Evolutionary conservation across 129 eudicot genomes (phyloP).

Genomic region (Rutidosis leptorrhynchoides): DNA sequence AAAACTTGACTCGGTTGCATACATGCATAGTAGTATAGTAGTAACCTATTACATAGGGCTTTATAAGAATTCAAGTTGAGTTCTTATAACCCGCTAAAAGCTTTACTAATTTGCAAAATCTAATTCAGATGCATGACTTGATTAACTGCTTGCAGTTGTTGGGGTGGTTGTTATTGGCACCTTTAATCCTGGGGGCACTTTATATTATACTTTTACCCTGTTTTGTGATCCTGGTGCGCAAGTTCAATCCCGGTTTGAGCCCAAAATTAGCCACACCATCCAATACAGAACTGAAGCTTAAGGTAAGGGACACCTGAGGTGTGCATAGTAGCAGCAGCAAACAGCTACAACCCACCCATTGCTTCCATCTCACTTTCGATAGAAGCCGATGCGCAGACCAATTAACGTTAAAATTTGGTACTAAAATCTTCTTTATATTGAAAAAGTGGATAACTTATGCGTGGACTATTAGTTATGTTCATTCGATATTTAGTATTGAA

Average conservation of each 20-base stretch:
- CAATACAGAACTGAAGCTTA: constrained; percentile 27
- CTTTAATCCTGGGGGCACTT: constrained; percentile 30
- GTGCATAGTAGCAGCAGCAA: background rate
- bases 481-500: background rate
- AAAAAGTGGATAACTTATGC: constrained; percentile 4
- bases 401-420: constrained; percentile 6
- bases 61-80: background rate
- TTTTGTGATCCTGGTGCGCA: constrained; percentile 31
- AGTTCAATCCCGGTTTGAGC: constrained; percentile 20
- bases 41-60: background rate
- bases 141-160: constrained; percentile 28
- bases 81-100: background rate
- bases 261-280: constrained; percentile 23
- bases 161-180: constrained; percentile 41
- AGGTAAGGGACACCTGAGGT: constrained; percentile 26
- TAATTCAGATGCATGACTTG: background rate
- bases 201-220: constrained; percentile 28
- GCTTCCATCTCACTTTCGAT: background rate
- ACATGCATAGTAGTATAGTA: background rate
- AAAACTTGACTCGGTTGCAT: background rate
- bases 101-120: background rate
- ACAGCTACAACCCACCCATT: background rate
- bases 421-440: background rate
- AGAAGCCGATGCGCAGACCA: background rate
- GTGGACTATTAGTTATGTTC: constrained; percentile 12